Evolutionary conservation across 1,139 yeast species (phyloP).

Genomic region (Hyphopichia wangnamkhiaoensis): DNA sequence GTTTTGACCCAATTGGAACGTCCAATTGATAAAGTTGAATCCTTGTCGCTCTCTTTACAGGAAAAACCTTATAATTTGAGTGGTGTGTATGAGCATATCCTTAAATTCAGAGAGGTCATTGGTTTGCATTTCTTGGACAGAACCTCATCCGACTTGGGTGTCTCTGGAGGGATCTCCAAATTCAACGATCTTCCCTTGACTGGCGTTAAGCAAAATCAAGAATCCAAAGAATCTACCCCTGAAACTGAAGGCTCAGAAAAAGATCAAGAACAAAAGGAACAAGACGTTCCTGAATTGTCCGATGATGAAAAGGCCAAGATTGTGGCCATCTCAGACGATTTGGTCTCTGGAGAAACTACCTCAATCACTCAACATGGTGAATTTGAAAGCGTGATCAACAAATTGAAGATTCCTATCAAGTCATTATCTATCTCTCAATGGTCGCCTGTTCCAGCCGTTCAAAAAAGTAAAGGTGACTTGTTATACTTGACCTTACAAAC

Average conservation of each 20-base stretch:
- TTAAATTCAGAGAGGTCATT: constrained; percentile 44
- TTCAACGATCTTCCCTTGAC: constrained; percentile 33
- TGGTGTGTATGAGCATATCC: constrained; percentile 39
- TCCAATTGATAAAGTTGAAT: constrained; percentile 15
- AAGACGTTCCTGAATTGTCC: constrained; percentile 16
- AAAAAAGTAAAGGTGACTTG: constrained; percentile 70
- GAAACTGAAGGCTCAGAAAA: constrained; percentile 7
- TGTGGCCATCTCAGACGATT: constrained; percentile 16
- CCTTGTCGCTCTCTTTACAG: constrained; percentile 23
- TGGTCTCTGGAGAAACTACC: constrained; percentile 9
- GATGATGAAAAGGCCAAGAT: constrained; percentile 21
- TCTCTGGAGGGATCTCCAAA: constrained; percentile 27
- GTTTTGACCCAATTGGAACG: constrained; percentile 26
- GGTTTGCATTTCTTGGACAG: constrained; percentile 47
- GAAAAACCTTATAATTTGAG: constrained; percentile 44
- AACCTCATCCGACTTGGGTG: constrained; percentile 24
- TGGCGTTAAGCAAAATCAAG: constrained; percentile 16
- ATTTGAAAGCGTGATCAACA: constrained; percentile 23
- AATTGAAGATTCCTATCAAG: constrained; percentile 45
- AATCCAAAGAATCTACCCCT: constrained; percentile 8
- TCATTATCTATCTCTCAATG: constrained; percentile 73
- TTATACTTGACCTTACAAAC: constrained; percentile 75
- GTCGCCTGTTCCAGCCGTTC: constrained; percentile 81
- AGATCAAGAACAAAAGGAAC: constrained; percentile 8
- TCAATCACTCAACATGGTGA: constrained; percentile 12